A percentile compares a stretch with the other conserved stretches of the same genome.
Conservation (phyloP, 768 basidiomycete genomes). For the Solioccasus polychromus region DNA sequence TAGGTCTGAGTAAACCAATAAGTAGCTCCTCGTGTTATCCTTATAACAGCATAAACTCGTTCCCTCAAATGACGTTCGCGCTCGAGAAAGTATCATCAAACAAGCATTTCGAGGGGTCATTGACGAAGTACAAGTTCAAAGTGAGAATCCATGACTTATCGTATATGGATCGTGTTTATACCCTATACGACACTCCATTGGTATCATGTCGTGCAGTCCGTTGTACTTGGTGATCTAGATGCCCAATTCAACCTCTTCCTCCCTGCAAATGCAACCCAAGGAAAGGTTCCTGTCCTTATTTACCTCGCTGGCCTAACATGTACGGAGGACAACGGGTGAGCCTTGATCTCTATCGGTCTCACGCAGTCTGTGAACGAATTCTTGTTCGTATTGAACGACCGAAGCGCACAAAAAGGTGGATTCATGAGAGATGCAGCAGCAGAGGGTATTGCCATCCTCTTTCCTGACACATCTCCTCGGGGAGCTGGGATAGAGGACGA, state of each 20-base stretch:
- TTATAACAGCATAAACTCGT: background rate
- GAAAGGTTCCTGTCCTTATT: constrained; percentile 66
- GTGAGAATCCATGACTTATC: constrained; percentile 31
- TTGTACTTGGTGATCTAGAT: constrained; percentile 61
- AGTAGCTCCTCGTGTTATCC: too few species aligned
- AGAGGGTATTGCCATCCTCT: constrained; percentile 82
- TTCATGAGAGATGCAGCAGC: constrained; percentile 84
- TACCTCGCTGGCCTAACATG: constrained; percentile 91
- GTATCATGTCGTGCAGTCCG: constrained; percentile 49
- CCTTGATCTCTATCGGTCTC: constrained; percentile 2
- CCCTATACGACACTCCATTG: background rate
- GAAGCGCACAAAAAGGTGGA: constrained; percentile 87
- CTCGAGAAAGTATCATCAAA: constrained; percentile 74
- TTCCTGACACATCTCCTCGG: constrained; percentile 94
- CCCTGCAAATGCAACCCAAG: constrained; percentile 57
- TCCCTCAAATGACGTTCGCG: constrained; percentile 15
- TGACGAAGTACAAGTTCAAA: constrained; percentile 87
- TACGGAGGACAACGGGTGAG: constrained; percentile 90
- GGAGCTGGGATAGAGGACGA: constrained; percentile 86
- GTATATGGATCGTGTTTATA: background rate
- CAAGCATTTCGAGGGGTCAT: constrained; percentile 75
- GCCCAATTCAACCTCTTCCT: constrained; percentile 89
- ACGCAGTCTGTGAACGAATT: background rate
- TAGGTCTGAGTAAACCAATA: background rate
- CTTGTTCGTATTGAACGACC: background rate